A percentile compares a stretch with the other conserved stretches of the same genome.
phyloP scores from a whole-genome alignment of 202 grass and related monocot species.

The Zizania palustris region DNA sequence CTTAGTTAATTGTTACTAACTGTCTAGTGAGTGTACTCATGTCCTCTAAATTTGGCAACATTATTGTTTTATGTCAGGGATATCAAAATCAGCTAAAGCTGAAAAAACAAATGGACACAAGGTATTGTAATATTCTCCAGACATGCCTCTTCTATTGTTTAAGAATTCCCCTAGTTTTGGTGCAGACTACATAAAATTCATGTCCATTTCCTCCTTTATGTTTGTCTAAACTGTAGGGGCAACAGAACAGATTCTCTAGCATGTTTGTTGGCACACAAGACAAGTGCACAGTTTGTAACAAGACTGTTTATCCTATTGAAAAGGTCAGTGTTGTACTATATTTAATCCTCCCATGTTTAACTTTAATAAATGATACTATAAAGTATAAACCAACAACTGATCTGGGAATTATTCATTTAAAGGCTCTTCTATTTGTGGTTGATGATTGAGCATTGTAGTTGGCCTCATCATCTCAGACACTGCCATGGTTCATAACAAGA shows the following conservation, averaged over 20 bases:
- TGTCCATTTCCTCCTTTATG: conserved; percentile 6
- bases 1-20: not conserved
- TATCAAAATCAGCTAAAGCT: conserved; percentile 61
- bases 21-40: conserved; percentile 1
- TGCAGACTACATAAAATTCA: conserved; percentile 13
- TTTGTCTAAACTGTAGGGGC: conserved; percentile 48
- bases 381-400: conserved; percentile 5
- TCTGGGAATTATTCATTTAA: not conserved
- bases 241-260: conserved; percentile 66
- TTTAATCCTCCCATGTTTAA: conserved; percentile 15
- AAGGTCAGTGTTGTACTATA: conserved; percentile 60
- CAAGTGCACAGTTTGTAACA: conserved; percentile 81
- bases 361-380: conserved; percentile 10
- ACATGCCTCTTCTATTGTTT: not conserved
- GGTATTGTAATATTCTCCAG: conserved; percentile 53
- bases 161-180: conserved; percentile 12
- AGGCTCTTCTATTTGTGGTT: conserved; percentile 18
- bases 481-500: conserved; percentile 26
- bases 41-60: conserved; percentile 26
- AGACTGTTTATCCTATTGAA: conserved; percentile 89
- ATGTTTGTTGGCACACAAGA: conserved; percentile 90
- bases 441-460: not conserved
- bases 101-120: conserved; percentile 69
- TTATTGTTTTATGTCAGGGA: conserved; percentile 53
- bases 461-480: conserved; percentile 13